phyloP scores from a whole-genome alignment of 805 yeast species.

The Kurtzmaniella cleridarum region DNA sequence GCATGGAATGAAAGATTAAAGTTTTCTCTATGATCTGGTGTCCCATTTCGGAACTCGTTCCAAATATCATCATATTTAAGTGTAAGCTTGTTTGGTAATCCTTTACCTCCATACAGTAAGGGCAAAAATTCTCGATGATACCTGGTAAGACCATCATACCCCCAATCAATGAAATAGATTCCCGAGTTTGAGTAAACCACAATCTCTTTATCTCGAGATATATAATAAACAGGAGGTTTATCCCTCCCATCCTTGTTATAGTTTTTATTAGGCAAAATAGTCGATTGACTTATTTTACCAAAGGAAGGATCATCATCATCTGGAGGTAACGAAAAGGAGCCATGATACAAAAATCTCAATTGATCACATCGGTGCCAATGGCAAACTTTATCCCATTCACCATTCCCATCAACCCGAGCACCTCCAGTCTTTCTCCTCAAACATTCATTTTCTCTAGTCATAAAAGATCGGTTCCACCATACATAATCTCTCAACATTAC shows the following conservation, averaged over 20 bases:
- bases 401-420: constrained; percentile 33
- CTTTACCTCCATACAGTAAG: constrained; percentile 48
- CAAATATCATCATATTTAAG: constrained; percentile 42
- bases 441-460: constrained; percentile 61
- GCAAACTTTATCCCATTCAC: constrained; percentile 56
- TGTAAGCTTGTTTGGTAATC: constrained; percentile 49
- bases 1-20: constrained; percentile 51
- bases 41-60: constrained; percentile 19
- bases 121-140: constrained; percentile 62
- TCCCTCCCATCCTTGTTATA: constrained; percentile 8
- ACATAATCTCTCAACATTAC: constrained; percentile 87
- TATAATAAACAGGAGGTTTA: constrained; percentile 19
- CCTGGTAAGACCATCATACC: constrained; percentile 50
- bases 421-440: constrained; percentile 47
- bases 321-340: constrained; percentile 64
- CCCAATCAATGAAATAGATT: constrained; percentile 68
- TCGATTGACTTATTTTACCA: constrained; percentile 32
- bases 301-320: constrained; percentile 46
- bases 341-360: constrained; percentile 74
- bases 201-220: constrained; percentile 15
- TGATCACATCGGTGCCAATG: constrained; percentile 84
- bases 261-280: constrained; percentile 11
- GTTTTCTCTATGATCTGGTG: constrained; percentile 18
- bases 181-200: constrained; percentile 56
- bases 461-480: constrained; percentile 74